A percentile compares a stretch with the other conserved stretches of the same genome.
Conservation (phyloP, 2,329 filamentous ascomycete species). For the Fusarium succisae region DNA sequence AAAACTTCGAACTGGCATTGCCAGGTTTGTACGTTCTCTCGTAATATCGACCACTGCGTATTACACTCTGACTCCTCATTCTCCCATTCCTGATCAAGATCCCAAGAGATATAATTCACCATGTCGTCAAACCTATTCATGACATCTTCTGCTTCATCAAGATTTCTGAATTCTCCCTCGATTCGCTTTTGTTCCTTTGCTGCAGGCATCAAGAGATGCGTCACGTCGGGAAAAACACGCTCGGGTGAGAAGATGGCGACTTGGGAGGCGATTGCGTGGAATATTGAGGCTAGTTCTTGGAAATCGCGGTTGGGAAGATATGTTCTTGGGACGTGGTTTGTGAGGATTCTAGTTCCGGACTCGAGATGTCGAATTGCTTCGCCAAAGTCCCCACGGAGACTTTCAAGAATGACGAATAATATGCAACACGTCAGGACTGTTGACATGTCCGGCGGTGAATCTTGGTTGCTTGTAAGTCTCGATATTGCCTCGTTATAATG, state of each 20-base stretch:
- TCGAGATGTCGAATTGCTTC: conserved; percentile 15
- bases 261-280: conserved; percentile 5
- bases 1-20: not conserved
- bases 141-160: conserved; percentile 2
- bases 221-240: not conserved
- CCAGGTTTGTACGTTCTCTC: not conserved
- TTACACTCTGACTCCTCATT: conserved; percentile 3
- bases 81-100: conserved; percentile 8
- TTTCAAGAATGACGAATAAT: not conserved
- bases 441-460: not conserved
- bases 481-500: conserved; percentile 9
- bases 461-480: not conserved
- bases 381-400: conserved; percentile 1
- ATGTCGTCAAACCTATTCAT: conserved; percentile 11
- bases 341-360: not conserved
- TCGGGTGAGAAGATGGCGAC: not conserved
- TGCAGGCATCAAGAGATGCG: not conserved
- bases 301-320: not conserved
- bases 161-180: not conserved
- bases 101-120: conserved; percentile 1
- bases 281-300: not conserved
- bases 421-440: not conserved
- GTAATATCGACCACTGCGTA: not conserved
- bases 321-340: not conserved
- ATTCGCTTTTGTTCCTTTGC: not conserved